Conservation (phyloP, 2,329 filamentous ascomycete species). For the Cercospora zeae-maydis region DNA sequence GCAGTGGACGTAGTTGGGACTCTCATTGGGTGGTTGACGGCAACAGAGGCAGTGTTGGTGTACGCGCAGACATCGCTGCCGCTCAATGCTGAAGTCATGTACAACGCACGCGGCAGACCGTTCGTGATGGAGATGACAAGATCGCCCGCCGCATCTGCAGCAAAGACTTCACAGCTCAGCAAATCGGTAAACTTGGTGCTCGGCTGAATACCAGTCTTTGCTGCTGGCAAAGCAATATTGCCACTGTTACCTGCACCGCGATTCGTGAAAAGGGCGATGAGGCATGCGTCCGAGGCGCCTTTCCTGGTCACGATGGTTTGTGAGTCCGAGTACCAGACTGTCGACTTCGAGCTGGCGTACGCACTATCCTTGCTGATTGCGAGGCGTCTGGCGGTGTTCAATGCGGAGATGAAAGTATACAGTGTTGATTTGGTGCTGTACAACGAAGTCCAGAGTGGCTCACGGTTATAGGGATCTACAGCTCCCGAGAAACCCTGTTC, state of each 20-base stretch:
- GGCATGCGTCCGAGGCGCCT: not conserved
- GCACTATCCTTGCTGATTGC: constrained; percentile 38
- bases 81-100: constrained; percentile 35
- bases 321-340: constrained; percentile 29
- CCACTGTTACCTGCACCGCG: constrained; percentile 10
- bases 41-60: constrained; percentile 3
- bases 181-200: constrained; percentile 37
- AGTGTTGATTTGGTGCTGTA: constrained; percentile 41
- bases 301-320: constrained; percentile 22
- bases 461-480: constrained; percentile 37
- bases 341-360: constrained; percentile 41
- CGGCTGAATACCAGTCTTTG: constrained; percentile 13
- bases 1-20: not conserved
- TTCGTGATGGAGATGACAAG: constrained; percentile 44
- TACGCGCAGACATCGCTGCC: constrained; percentile 39
- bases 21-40: not conserved
- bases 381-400: constrained; percentile 51
- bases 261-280: constrained; percentile 22
- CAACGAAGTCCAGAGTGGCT: constrained; percentile 38
- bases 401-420: constrained; percentile 38
- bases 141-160: constrained; percentile 43
- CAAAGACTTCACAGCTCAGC: constrained; percentile 44
- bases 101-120: constrained; percentile 47
- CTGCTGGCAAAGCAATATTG: constrained; percentile 7
- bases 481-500: constrained; percentile 54